Conservation (phyloP, 257 asterid species). For the Thymus quinquecostatus region DNA sequence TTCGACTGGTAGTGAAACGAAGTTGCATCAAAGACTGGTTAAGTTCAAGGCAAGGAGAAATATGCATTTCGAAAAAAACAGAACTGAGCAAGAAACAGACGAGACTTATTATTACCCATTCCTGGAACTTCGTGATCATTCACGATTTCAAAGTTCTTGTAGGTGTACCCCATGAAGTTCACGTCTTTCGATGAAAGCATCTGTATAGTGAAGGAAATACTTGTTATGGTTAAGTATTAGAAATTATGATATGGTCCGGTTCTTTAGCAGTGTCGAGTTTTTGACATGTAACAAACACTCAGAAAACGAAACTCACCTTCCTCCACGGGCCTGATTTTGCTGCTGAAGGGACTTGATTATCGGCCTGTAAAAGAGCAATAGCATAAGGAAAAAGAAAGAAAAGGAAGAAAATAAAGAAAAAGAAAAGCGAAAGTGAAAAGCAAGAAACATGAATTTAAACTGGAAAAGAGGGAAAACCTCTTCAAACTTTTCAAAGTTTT, state of each 20-base stretch:
- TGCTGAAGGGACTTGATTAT: slow-evolving; percentile 60
- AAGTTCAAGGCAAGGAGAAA: not conserved
- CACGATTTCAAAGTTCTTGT: slow-evolving; percentile 91
- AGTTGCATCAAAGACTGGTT: slow-evolving; percentile 12
- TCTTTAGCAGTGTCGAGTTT: too few relatives aligned
- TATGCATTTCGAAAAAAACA: not conserved
- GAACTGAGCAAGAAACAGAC: slow-evolving; percentile 19
- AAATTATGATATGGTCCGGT: too few relatives aligned
- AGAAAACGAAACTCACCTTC: slow-evolving; percentile 60
- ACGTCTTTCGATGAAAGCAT: slow-evolving; percentile 97
- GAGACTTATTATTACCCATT: slow-evolving; percentile 51
- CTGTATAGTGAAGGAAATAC: slow-evolving; percentile 40
- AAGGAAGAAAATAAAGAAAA: slow-evolving; percentile 18
- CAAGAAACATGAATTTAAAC: slow-evolving; percentile 21
- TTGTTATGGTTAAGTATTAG: too few relatives aligned
- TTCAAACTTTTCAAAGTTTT: slow-evolving; percentile 96
- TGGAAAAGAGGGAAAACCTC: slow-evolving; percentile 58
- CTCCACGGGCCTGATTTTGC: slow-evolving; percentile 99
- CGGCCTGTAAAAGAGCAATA: slow-evolving; percentile 57
- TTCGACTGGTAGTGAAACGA: slow-evolving; percentile 60
- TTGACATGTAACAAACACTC: too few relatives aligned
- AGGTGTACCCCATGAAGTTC: slow-evolving; percentile 98
- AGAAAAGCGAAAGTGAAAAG: slow-evolving; percentile 6
- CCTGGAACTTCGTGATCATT: slow-evolving; percentile 89
- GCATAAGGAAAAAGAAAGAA: slow-evolving; percentile 25